phyloP scores from a whole-genome alignment of 805 yeast species.

The Cyberlindnera veronae region DNA sequence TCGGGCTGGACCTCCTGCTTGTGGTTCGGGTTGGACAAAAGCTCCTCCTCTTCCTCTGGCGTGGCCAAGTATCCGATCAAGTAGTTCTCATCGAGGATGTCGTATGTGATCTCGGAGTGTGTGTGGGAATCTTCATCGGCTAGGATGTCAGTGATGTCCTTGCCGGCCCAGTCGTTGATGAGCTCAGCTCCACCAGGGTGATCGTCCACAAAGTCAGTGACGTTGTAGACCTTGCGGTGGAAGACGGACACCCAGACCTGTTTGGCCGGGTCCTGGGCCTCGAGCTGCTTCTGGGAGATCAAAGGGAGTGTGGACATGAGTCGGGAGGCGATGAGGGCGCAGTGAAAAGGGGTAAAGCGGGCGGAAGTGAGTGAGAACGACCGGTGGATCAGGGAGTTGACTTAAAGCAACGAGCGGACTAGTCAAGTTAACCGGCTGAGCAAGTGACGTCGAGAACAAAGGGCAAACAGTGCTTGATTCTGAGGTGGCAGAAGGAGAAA shows the following conservation, averaged over 20 bases:
- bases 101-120: conserved; percentile 84
- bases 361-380: too few relatives aligned
- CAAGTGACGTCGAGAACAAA: too few relatives aligned
- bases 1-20: conserved; percentile 56
- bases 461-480: too few relatives aligned
- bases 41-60: conserved; percentile 67
- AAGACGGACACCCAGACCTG: conserved; percentile 82
- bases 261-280: conserved; percentile 43
- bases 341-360: too few relatives aligned
- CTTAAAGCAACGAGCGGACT: too few relatives aligned
- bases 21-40: conserved; percentile 56
- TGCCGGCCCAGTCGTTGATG: conserved; percentile 73
- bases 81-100: conserved; percentile 76
- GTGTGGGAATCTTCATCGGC: conserved; percentile 69
- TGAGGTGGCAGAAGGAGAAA: too few relatives aligned
- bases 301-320: conserved; percentile 50
- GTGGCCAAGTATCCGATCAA: conserved; percentile 84
- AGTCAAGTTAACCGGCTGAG: too few relatives aligned
- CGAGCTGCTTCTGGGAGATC: conserved; percentile 50
- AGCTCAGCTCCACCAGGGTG: conserved; percentile 86
- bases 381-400: too few relatives aligned
- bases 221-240: conserved; percentile 79
- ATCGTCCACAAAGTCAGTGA: conserved; percentile 53
- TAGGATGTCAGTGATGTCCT: conserved; percentile 79
- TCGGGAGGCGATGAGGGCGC: not conserved